Evolutionary conservation across 352 stramenopile genomes (phyloP).

Genomic region (Pilasporangium apinafurcum): DNA sequence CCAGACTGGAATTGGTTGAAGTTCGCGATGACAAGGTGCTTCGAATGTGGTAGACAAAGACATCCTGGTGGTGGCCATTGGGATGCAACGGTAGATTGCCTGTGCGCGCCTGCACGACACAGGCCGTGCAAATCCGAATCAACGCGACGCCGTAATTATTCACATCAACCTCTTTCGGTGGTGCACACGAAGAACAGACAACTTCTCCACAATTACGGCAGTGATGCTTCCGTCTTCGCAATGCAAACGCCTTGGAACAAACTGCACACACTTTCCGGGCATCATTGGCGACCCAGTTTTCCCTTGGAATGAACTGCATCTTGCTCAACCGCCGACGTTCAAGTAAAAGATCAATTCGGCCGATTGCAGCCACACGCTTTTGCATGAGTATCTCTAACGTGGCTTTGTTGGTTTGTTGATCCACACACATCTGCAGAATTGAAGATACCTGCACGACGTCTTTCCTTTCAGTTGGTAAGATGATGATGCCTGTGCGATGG

Average conservation of each 20-base stretch:
- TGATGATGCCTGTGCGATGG: constrained; percentile 54
- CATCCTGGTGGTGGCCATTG: constrained; percentile 10
- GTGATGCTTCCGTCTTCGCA: constrained; percentile 58
- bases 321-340: constrained; percentile 51
- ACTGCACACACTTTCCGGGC: constrained; percentile 53
- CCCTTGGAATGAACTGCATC: constrained; percentile 38
- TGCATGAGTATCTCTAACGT: constrained; percentile 43
- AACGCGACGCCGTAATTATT: constrained; percentile 16
- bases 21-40: constrained; percentile 13
- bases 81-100: constrained; percentile 7
- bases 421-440: constrained; percentile 50
- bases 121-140: constrained; percentile 63
- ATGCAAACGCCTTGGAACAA: constrained; percentile 55
- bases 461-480: constrained; percentile 44
- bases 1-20: constrained; percentile 36
- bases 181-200: constrained; percentile 58
- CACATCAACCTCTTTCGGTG: constrained; percentile 43
- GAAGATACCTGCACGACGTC: constrained; percentile 63
- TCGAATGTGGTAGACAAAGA: constrained; percentile 38
- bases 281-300: constrained; percentile 55
- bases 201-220: constrained; percentile 73
- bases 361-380: constrained; percentile 34
- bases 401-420: constrained; percentile 15
- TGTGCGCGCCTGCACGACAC: constrained; percentile 39
- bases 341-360: constrained; percentile 40